Evolutionary conservation across 345 rosid species (phyloP).

Genomic region (Eucalyptus tenuipes): DNA sequence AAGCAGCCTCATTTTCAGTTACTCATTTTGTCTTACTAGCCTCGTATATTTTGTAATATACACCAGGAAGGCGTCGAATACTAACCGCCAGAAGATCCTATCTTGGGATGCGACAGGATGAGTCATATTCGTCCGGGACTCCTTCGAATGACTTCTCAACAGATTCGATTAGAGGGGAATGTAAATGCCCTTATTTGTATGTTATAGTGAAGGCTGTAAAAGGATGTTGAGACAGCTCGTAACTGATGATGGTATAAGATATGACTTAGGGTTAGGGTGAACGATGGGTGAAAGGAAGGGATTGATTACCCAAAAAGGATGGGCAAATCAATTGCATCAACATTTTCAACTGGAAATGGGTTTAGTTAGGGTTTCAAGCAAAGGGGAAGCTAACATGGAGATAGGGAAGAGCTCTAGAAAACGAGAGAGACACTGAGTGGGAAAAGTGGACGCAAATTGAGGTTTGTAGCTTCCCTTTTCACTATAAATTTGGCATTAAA

Average conservation of each 20-base stretch:
- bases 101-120: not conserved
- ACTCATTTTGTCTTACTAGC: not conserved
- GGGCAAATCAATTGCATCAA: not conserved
- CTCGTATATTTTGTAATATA: not conserved
- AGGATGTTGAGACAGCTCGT: not conserved
- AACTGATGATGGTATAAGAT: not conserved
- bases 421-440: not conserved
- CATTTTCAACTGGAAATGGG: not conserved
- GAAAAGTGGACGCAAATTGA: too few species aligned
- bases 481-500: too few species aligned
- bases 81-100: not conserved
- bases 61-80: not conserved
- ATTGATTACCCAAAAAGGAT: not conserved
- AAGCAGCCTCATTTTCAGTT: not conserved
- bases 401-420: not conserved
- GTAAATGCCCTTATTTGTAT: not conserved
- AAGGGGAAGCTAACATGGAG: not conserved
- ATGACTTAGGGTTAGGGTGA: not conserved
- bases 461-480: too few species aligned
- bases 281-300: not conserved
- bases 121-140: not conserved
- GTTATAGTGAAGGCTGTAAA: not conserved
- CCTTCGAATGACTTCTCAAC: not conserved
- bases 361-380: not conserved
- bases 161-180: not conserved